Percentiles rank a stretch among this genome's conserved stretches.
Evolutionary conservation across 345 rosid genomes (phyloP).

Genomic region (Excoecaria cochinchinensis): DNA sequence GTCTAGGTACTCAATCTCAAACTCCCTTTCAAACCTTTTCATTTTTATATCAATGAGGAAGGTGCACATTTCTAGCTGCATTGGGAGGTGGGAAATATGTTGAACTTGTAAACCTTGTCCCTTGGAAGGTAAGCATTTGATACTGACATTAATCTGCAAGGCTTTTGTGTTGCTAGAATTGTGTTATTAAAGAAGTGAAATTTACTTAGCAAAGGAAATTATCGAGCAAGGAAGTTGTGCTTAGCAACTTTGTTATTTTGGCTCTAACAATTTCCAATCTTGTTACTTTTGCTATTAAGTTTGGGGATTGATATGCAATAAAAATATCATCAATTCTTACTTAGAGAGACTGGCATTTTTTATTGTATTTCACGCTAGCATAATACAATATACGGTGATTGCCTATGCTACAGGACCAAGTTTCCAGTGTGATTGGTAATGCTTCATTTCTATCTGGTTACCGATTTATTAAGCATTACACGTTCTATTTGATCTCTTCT

Average conservation of each 20-base stretch:
- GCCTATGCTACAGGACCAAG: not conserved
- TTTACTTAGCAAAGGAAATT: not conserved
- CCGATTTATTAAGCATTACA: not conserved
- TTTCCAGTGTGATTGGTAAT: not conserved
- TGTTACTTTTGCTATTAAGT: not conserved
- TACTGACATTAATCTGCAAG: not conserved
- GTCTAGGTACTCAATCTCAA: too few species aligned
- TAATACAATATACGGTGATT: not conserved
- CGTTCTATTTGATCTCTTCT: not conserved
- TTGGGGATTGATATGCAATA: not conserved
- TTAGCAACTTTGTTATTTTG: not conserved
- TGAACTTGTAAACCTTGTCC: conserved; percentile 91
- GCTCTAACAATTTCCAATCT: not conserved
- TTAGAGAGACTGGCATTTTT: not conserved
- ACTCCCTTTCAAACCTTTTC: too few species aligned
- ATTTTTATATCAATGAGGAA: too few species aligned
- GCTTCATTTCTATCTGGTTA: not conserved
- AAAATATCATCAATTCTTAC: not conserved
- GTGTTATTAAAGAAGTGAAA: not conserved
- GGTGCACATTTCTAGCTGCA: too few species aligned
- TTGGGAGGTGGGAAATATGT: conserved; percentile 79
- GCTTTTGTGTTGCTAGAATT: not conserved
- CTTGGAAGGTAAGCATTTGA: conserved; percentile 74
- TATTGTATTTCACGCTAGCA: not conserved
- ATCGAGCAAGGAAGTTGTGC: not conserved